Conservation (phyloP, 2,329 filamentous ascomycete species). For the Chalaropsis thielavioides region DNA sequence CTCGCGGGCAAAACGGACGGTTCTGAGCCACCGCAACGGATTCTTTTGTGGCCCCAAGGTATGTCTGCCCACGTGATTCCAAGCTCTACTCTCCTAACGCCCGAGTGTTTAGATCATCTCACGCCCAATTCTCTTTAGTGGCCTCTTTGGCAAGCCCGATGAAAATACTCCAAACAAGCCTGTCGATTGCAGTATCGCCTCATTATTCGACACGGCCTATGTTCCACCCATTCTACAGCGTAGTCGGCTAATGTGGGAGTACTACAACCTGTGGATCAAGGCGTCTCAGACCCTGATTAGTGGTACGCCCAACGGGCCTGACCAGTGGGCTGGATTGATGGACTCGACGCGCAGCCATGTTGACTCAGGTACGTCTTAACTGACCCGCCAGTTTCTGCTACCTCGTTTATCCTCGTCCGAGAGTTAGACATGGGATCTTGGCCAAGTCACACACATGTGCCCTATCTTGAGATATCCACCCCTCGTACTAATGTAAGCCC, state of each 20-base stretch:
- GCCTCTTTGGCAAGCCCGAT: constrained; percentile 2
- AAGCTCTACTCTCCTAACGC: background rate
- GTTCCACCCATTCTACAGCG: constrained; percentile 33
- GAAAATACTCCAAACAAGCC: constrained; percentile 29
- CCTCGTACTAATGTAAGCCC: background rate
- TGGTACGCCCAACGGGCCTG: constrained; percentile 32
- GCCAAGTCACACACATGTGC: background rate
- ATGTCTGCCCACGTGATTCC: too few relatives aligned
- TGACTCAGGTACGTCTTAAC: constrained; percentile 23
- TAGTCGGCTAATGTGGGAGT: constrained; percentile 30
- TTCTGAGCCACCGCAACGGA: constrained; percentile 32
- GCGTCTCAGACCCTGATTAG: constrained; percentile 30
- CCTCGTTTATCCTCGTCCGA: constrained; percentile 3
- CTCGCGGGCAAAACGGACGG: constrained; percentile 29
- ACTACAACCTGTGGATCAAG: constrained; percentile 34
- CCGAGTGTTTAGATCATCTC: constrained; percentile 1
- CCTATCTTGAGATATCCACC: background rate
- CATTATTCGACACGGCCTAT: constrained; percentile 38
- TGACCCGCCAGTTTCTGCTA: background rate
- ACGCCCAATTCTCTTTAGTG: constrained; percentile 6
- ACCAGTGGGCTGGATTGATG: constrained; percentile 36
- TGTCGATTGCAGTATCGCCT: constrained; percentile 33
- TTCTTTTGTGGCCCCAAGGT: constrained; percentile 34
- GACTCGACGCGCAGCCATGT: constrained; percentile 26
- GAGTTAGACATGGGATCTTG: background rate